phyloP scores from a whole-genome alignment of 1,284 basidiomycete species.

The Leccinum griseonigrum region DNA sequence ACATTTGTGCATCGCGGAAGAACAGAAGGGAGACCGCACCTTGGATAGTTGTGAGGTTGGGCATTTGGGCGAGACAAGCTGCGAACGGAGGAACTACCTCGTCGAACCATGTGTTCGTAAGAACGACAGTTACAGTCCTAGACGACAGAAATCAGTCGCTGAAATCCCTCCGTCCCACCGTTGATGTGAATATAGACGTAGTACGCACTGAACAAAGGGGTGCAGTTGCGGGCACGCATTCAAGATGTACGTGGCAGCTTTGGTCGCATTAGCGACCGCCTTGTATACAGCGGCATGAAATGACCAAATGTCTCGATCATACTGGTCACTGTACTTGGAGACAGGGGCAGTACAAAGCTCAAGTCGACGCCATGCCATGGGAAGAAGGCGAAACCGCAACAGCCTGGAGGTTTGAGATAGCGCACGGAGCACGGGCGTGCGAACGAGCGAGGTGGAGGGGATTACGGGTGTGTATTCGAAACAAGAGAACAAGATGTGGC shows the following conservation, averaged over 20 bases:
- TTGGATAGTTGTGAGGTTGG: constrained; percentile 36
- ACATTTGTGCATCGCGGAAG: background rate
- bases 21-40: constrained; percentile 1
- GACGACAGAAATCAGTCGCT: background rate
- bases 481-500: background rate
- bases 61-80: constrained; percentile 29
- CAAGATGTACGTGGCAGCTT: background rate
- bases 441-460: background rate
- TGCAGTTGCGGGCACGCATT: constrained; percentile 4
- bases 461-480: background rate
- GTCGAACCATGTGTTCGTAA: background rate
- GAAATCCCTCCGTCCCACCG: background rate
- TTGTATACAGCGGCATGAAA: background rate
- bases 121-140: constrained; percentile 29
- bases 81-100: constrained; percentile 32
- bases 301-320: background rate
- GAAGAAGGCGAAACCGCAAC: constrained; percentile 13
- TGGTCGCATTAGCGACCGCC: background rate
- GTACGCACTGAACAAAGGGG: constrained; percentile 15
- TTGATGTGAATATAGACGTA: background rate
- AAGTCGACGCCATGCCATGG: constrained; percentile 15
- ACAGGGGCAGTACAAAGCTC: constrained; percentile 9
- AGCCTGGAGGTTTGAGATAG: constrained; percentile 8
- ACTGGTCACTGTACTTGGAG: background rate
- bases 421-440: constrained; percentile 4